Percentiles rank a stretch among this genome's conserved stretches.
Conservation (phyloP, 805 yeast genomes). For the Metschnikowia sp. region DNA sequence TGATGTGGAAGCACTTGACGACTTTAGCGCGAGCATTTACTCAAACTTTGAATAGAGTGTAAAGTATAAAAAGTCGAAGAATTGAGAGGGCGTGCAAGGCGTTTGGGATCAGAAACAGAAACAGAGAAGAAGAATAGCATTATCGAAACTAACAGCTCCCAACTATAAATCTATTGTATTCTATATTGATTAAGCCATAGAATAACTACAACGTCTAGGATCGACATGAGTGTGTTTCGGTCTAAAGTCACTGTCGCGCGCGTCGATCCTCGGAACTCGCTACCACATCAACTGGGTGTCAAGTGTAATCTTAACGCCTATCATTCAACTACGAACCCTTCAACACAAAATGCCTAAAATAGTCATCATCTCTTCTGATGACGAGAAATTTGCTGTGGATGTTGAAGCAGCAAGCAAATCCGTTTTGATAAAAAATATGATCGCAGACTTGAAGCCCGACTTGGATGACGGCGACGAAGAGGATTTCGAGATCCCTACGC, state of each 20-base stretch:
- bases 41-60: slow-evolving; percentile 57
- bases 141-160: no score
- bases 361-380: slow-evolving; percentile 72
- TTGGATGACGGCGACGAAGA: slow-evolving; percentile 54
- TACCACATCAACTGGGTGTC: no score
- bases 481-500: slow-evolving; percentile 80
- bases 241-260: no score
- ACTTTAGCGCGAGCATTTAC: slow-evolving; percentile 85
- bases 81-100: no score
- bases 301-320: not conserved
- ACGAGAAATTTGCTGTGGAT: slow-evolving; percentile 74
- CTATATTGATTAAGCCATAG: no score
- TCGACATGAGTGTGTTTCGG: no score
- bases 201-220: no score
- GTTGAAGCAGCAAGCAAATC: slow-evolving; percentile 84
- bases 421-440: slow-evolving; percentile 78
- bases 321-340: not conserved
- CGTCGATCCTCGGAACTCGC: no score
- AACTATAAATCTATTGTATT: no score
- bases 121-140: no score
- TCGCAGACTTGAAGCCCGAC: slow-evolving; percentile 62
- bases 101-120: no score
- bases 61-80: no score
- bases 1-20: slow-evolving; percentile 63
- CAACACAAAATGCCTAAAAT: slow-evolving; percentile 34